These are phyloP conservation scores for Cryptosporidium sp. DNA, from an alignment of 169 alveolate genomes.

Conservation along the genomic window DNA sequence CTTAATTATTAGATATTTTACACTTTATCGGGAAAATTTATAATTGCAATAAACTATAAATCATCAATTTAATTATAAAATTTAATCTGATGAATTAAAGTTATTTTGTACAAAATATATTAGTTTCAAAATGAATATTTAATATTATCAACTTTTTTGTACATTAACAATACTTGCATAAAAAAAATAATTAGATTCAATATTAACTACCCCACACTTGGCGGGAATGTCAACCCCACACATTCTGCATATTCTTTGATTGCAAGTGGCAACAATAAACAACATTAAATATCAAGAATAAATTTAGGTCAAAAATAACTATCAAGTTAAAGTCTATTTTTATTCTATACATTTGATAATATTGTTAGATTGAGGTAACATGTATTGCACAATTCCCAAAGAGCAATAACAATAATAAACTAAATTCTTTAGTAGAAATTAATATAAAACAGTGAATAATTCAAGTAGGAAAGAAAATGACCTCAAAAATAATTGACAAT, in stretches of 20 bases:
- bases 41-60: too few relatives aligned
- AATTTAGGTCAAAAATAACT: not conserved
- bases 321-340: not conserved
- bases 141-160: not conserved
- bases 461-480: not conserved
- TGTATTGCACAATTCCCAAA: not conserved
- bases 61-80: too few relatives aligned
- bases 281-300: not conserved
- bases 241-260: constrained; percentile 39
- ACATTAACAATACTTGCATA: not conserved
- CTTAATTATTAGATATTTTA: too few relatives aligned
- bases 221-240: constrained; percentile 63
- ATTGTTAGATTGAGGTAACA: not conserved
- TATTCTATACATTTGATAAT: not conserved
- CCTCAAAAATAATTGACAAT: not conserved
- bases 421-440: not conserved
- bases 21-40: too few relatives aligned
- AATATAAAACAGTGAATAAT: not conserved
- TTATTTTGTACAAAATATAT: too few relatives aligned
- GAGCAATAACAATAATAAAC: not conserved
- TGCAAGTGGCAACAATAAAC: constrained; percentile 49
- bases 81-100: too few relatives aligned
- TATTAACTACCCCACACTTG: constrained; percentile 40
- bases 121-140: not conserved
- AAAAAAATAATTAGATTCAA: constrained; percentile 28